Evolutionary conservation across 2,329 filamentous ascomycete genomes (phyloP).

Genomic region (Fusarium sp.): DNA sequence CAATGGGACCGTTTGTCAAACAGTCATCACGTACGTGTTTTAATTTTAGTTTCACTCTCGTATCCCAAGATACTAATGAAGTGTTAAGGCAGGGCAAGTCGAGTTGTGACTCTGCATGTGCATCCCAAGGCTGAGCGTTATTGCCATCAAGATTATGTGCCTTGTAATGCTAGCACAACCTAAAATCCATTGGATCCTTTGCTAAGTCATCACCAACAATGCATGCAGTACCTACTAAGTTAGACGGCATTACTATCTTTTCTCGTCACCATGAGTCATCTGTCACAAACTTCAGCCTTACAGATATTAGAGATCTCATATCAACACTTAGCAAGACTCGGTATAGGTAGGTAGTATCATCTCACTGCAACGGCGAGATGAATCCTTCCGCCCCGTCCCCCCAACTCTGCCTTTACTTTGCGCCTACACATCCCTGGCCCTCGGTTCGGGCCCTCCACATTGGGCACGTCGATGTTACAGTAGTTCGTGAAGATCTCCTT

Average conservation of each 20-base stretch:
- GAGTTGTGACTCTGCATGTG: neutral
- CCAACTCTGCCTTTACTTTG: neutral
- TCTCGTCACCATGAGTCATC: neutral
- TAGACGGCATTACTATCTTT: neutral
- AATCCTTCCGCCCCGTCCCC: neutral
- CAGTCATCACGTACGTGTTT: neutral
- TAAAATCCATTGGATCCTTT: neutral
- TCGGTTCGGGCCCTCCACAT: slow-evolving; percentile 29
- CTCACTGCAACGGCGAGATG: neutral
- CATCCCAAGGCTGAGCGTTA: neutral
- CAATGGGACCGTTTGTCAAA: slow-evolving; percentile 21
- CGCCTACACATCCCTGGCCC: slow-evolving; percentile 4
- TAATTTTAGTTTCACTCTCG: slow-evolving; percentile 12
- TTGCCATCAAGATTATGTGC: neutral
- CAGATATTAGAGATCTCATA: slow-evolving; percentile 1
- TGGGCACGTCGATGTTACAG: slow-evolving; percentile 18
- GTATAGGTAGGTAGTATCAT: slow-evolving; percentile 3
- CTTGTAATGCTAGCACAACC: neutral
- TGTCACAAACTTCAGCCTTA: slow-evolving; percentile 5
- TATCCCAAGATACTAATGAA: neutral
- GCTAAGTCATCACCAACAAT: neutral
- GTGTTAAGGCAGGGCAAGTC: slow-evolving; percentile 27
- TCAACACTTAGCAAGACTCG: slow-evolving; percentile 1
- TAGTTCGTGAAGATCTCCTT: slow-evolving; percentile 25
- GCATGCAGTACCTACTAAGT: neutral